phyloP scores from a whole-genome alignment of 2,329 filamentous ascomycete genomes.

The Cercospora brassicicola region DNA sequence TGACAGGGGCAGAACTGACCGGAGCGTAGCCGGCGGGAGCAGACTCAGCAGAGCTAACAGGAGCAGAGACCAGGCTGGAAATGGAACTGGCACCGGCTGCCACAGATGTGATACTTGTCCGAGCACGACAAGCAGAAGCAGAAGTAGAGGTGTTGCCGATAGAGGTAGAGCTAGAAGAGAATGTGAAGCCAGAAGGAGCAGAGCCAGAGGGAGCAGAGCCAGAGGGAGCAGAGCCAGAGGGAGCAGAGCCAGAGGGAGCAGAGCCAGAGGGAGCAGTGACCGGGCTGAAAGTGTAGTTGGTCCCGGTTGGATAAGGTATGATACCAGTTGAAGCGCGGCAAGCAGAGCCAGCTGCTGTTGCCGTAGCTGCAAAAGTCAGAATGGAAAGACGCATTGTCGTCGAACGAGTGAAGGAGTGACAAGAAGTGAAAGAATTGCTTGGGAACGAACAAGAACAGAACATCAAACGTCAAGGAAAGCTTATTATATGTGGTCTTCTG shows the following conservation, averaged over 20 bases:
- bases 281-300: background rate
- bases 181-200: background rate
- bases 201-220: background rate
- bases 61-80: background rate
- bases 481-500: background rate
- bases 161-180: background rate
- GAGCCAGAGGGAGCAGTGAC: background rate
- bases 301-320: background rate
- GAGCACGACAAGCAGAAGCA: background rate
- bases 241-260: background rate
- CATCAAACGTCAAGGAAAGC: slow-evolving; percentile 1
- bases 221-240: background rate
- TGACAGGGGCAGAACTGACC: background rate
- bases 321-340: background rate
- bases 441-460: background rate
- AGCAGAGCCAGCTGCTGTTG: slow-evolving; percentile 26
- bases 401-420: slow-evolving; percentile 21
- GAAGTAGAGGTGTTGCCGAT: background rate
- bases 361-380: slow-evolving; percentile 26
- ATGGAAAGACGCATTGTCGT: slow-evolving; percentile 30
- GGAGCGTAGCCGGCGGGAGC: background rate
- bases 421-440: slow-evolving; percentile 8
- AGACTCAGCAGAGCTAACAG: background rate
- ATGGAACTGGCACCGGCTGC: background rate
- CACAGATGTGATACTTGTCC: background rate